Evolutionary conservation across 2,329 filamentous ascomycete genomes (phyloP), one percentile per base, ranked within the genome.

Genomic region (Talaromyces funiculosus): DNA sequence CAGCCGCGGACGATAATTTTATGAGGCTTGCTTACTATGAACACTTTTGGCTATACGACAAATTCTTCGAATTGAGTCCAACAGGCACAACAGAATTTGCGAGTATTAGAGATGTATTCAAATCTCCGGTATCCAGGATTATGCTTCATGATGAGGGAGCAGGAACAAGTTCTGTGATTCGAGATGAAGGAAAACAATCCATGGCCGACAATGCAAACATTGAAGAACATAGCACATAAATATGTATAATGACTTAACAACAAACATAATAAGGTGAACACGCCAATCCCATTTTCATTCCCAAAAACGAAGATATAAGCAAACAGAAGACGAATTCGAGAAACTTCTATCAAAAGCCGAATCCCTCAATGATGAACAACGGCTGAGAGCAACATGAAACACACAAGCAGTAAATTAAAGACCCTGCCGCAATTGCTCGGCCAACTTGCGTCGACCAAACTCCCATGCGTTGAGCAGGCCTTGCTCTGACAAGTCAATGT

Each of bases 401-500:
- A 53, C 3, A 55, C 22, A 33, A 43, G 31, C 29, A 43, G 31
- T 2, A 33, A 35, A 14, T n/a, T 78, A 91, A 75, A 92, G 76
- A 20, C 90, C 89, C 77, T 95, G 90, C 73, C 93, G 86, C 82
- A 97, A 82, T 83, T 92, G 89, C 78, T 97, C 92, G 47, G 90
- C 89, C 72, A 96, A 78, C 78, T 96, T 93, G 69, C 88, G 88
- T 82, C 94, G 95, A 73, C 92, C 93, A 74, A 97, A 89, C 75
- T 96, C 90, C 77, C 92, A 94, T 67, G 93, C 82, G 78, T 96
- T 97, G 77, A 96, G 87, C 75, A 97, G 86, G 55, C 93, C 93
- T 77, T 97, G 92, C 77, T 97, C 93, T 70, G 91, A 95, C 60
- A 97, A 86, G 74, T 97, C 93, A 76, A 97, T 93, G 72, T 90